A percentile compares a stretch with the other conserved stretches of the same genome.
Evolutionary conservation across 257 asterid genomes (phyloP).

Genomic region (Solanum rostratum): DNA sequence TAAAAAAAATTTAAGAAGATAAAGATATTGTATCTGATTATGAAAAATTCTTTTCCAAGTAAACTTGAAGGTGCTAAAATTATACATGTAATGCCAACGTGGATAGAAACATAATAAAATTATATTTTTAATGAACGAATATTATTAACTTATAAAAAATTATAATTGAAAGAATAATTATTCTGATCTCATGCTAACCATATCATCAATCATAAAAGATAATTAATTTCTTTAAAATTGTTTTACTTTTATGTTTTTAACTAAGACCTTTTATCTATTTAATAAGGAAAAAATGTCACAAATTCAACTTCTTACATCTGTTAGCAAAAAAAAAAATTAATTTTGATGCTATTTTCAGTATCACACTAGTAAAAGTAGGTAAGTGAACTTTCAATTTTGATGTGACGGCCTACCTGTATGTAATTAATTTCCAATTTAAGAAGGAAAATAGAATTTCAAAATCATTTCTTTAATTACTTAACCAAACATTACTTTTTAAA

Average conservation of each 20-base stretch:
- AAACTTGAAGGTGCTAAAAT: background rate
- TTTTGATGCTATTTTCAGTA: background rate
- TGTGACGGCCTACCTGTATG: background rate
- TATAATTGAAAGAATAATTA: background rate
- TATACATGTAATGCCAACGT: background rate
- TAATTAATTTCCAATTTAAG: background rate
- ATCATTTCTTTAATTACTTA: background rate
- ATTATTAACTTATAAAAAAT: background rate
- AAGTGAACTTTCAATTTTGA: background rate
- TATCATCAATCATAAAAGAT: background rate
- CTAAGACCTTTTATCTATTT: background rate
- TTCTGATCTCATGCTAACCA: background rate
- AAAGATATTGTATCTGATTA: background rate
- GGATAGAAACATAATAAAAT: background rate
- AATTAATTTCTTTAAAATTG: background rate
- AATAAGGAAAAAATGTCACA: background rate
- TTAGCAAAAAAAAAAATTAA: background rate
- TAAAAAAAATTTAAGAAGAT: background rate
- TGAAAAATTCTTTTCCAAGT: background rate
- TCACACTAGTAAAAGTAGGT: background rate
- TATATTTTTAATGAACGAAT: background rate
- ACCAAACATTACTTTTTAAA: background rate
- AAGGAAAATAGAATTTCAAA: background rate
- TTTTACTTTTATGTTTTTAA: background rate
- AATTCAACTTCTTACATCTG: background rate